Conservation (phyloP, 768 basidiomycete species). For the Terana coerulea region DNA sequence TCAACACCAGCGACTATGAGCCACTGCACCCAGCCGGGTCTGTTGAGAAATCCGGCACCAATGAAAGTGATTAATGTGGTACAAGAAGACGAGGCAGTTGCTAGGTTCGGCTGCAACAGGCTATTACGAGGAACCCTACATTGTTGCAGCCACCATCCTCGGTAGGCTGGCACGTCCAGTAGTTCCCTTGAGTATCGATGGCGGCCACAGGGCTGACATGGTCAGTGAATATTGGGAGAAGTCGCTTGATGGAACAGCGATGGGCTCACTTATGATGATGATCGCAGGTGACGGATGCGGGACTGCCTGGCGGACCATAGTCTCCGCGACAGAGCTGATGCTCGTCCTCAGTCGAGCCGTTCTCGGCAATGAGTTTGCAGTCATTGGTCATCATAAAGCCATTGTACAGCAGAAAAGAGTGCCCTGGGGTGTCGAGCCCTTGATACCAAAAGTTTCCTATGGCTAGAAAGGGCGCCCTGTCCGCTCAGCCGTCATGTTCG, state of each 20-base stretch:
- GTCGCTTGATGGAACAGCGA: background rate
- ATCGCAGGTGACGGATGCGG: conserved; percentile 2
- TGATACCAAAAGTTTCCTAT: no score
- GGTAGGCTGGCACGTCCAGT: background rate
- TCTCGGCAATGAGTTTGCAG: background rate
- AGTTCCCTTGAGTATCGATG: background rate
- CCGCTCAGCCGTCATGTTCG: no score
- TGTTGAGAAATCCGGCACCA: no score
- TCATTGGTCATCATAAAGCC: conserved; percentile 1
- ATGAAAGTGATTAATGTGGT: no score
- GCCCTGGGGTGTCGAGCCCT: no score
- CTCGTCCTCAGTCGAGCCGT: background rate
- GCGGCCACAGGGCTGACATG: background rate
- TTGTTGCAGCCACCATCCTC: background rate
- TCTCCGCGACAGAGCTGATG: background rate
- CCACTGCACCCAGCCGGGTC: no score
- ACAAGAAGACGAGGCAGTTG: no score
- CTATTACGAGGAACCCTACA: no score
- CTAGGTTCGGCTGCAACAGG: no score
- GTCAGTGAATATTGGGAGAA: background rate
- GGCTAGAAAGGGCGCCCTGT: no score
- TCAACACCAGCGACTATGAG: no score
- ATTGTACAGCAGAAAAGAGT: background rate
- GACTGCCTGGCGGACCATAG: background rate
- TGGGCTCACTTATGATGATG: background rate